Evolutionary conservation across 108 stramenopile genomes (phyloP).

Genomic region (Nitzschia sp.): DNA sequence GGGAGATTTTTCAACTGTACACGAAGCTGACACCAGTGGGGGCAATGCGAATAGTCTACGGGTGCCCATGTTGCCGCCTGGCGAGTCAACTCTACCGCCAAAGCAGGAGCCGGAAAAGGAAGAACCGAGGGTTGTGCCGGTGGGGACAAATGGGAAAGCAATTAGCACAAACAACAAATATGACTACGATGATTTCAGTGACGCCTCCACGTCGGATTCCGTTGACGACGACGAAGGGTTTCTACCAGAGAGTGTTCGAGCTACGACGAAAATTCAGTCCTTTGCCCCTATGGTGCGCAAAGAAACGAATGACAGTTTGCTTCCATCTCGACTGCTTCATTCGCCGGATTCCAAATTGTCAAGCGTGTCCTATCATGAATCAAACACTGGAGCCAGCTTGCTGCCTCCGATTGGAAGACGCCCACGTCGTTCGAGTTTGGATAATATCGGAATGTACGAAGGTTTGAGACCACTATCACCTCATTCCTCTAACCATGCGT

Average conservation of each 20-base stretch:
- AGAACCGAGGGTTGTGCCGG: neutral
- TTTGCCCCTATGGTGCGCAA: neutral
- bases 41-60: neutral
- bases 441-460: no score
- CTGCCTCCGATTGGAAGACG: no score
- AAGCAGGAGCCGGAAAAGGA: neutral
- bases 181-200: conserved; percentile 6
- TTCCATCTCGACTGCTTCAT: no score
- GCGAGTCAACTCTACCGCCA: neutral
- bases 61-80: no score
- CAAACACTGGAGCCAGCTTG: no score
- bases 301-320: neutral
- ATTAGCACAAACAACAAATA: neutral
- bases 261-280: neutral
- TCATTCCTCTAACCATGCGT: no score
- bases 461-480: no score
- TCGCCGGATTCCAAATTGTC: no score
- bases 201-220: conserved; percentile 2
- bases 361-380: no score
- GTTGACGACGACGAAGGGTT: conserved; percentile 5
- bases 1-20: neutral
- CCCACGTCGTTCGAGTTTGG: no score
- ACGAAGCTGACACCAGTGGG: neutral
- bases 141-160: neutral
- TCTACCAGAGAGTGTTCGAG: conserved; percentile 4